phyloP scores from a whole-genome alignment of 108 stramenopile species.

The Conticribra guillardii region DNA sequence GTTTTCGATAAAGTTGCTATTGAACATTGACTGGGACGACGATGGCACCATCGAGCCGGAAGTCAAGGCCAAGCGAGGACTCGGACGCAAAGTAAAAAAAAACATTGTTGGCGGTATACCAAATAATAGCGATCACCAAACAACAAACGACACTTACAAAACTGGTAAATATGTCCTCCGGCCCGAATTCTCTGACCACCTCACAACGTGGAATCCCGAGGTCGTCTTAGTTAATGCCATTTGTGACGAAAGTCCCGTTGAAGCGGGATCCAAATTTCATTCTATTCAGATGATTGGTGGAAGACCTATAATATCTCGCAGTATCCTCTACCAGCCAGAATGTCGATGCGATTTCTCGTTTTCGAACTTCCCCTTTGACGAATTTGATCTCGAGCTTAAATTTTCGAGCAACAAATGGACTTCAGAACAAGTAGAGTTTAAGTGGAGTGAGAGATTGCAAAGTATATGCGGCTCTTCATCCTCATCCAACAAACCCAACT shows the following conservation, averaged over 20 bases:
- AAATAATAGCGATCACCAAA: background rate
- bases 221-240: slow-evolving; percentile 41
- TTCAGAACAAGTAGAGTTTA: slow-evolving; percentile 36
- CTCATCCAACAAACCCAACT: background rate
- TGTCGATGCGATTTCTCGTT: slow-evolving; percentile 47
- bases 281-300: slow-evolving; percentile 40
- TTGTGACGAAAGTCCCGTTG: slow-evolving; percentile 34
- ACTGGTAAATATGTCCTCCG: slow-evolving; percentile 38
- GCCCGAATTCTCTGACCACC: slow-evolving; percentile 9
- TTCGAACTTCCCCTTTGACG: slow-evolving; percentile 46
- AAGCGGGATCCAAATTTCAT: slow-evolving; percentile 36
- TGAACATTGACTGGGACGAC: slow-evolving; percentile 49
- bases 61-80: slow-evolving; percentile 24
- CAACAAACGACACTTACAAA: slow-evolving; percentile 14
- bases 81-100: background rate
- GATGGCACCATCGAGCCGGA: slow-evolving; percentile 47
- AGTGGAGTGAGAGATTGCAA: slow-evolving; percentile 34
- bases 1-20: slow-evolving; percentile 29
- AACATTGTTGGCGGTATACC: too few species aligned
- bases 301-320: slow-evolving; percentile 28
- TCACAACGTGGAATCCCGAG: slow-evolving; percentile 44
- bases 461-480: background rate
- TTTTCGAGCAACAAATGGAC: slow-evolving; percentile 46
- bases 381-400: slow-evolving; percentile 43
- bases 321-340: slow-evolving; percentile 43